Conservation (phyloP, 441 rosid species). For the Gossypium schwendimanii region DNA sequence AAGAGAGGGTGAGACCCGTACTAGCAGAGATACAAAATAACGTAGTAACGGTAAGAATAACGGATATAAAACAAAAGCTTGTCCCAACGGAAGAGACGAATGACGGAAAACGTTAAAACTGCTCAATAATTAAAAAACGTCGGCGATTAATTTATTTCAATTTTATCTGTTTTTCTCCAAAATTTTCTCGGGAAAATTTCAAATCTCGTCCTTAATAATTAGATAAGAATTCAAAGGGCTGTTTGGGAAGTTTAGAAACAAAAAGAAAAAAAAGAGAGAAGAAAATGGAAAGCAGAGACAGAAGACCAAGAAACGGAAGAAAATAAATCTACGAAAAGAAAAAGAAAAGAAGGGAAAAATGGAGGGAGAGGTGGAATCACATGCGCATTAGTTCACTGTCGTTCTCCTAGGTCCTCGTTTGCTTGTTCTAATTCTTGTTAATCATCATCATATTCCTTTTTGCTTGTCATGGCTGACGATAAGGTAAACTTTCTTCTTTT, state of each 20-base stretch:
- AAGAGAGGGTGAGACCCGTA: too few species aligned
- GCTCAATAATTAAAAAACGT: neutral
- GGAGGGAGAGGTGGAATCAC: constrained; percentile 55
- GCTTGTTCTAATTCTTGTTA: constrained; percentile 28
- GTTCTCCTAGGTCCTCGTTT: constrained; percentile 11
- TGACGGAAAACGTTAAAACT: neutral
- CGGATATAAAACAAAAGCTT: neutral
- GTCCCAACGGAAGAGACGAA: neutral
- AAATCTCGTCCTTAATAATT: neutral
- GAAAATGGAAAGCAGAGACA: neutral
- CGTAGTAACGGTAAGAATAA: neutral
- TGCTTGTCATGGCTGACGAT: constrained; percentile 54
- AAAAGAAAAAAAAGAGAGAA: neutral
- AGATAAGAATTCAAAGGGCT: neutral
- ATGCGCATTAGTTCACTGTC: constrained; percentile 31
- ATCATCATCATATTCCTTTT: neutral
- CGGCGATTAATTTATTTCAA: neutral
- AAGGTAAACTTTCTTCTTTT: constrained; percentile 33
- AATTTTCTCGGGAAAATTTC: neutral
- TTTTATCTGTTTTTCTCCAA: neutral
- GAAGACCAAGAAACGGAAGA: neutral
- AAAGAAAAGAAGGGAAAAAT: neutral
- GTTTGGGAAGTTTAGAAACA: neutral
- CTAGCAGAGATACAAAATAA: too few species aligned
- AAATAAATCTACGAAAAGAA: neutral